A percentile compares a stretch with the other conserved stretches of the same genome.
phyloP scores from a whole-genome alignment of 495 filamentous ascomycete genomes.

The Xylaria telfairii region DNA sequence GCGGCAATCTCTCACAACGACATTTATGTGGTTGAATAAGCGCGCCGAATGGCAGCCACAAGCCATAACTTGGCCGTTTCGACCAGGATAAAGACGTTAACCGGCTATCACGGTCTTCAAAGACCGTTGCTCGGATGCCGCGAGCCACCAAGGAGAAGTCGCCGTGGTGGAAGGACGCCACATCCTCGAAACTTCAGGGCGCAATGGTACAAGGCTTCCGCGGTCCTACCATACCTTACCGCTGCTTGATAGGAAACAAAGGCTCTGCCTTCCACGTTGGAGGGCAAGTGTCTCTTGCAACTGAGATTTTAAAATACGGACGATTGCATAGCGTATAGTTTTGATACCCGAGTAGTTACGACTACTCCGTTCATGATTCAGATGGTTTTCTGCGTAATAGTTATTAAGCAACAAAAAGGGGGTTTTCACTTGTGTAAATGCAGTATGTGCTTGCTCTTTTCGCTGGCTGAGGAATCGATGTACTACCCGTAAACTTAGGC shows the following conservation, averaged over 20 bases:
- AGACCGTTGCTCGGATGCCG: background rate
- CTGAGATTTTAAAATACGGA: slow-evolving; percentile 2
- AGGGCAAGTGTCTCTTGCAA: background rate
- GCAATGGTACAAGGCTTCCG: background rate
- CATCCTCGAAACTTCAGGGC: background rate
- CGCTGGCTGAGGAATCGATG: background rate
- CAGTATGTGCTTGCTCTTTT: background rate
- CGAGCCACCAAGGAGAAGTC: background rate
- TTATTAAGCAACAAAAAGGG: too few species aligned
- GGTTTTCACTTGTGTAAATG: background rate
- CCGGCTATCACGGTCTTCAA: background rate
- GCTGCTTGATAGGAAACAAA: background rate
- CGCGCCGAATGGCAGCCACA: background rate
- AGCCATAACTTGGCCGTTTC: background rate
- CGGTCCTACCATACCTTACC: background rate
- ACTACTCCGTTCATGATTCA: slow-evolving; percentile 19
- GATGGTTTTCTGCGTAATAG: background rate
- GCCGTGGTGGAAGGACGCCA: background rate
- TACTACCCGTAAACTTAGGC: background rate
- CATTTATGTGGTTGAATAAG: background rate
- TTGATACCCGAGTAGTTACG: slow-evolving; percentile 24
- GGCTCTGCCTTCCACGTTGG: background rate
- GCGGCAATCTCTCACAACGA: background rate
- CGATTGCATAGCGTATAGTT: slow-evolving; percentile 23
- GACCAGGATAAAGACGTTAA: background rate